A percentile compares a stretch with the other conserved stretches of the same genome.
Conservation (phyloP, 192 early-diverging fungal genomes). For the Coemansia sp. region DNA sequence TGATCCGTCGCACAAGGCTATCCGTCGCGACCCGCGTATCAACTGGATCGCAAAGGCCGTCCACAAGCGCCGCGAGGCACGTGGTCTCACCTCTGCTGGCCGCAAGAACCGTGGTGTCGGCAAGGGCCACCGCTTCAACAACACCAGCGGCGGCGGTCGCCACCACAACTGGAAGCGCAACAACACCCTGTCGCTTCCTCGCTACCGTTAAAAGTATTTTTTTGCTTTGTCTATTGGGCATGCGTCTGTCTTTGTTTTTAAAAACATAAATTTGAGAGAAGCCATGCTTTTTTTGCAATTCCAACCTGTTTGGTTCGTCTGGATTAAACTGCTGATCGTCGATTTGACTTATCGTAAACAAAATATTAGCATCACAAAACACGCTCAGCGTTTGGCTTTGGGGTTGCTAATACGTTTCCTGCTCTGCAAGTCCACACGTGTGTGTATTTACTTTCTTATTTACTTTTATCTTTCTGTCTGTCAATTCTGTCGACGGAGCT, state of each 20-base stretch:
- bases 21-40: constrained; percentile 98
- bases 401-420: neutral
- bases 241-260: neutral
- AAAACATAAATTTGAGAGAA: neutral
- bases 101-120: constrained; percentile 96
- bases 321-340: neutral
- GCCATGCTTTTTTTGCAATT: neutral
- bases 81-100: constrained; percentile 94
- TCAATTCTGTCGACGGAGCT: neutral
- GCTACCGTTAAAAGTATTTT: constrained; percentile 77
- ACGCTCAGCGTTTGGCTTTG: no score
- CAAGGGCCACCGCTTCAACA: constrained; percentile 97
- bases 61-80: constrained; percentile 98
- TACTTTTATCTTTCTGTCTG: constrained; percentile 1
- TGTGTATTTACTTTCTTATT: constrained; percentile 4
- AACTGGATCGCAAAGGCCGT: constrained; percentile 98
- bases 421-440: neutral
- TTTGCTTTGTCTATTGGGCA: neutral
- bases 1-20: constrained; percentile 96
- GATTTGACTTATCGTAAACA: neutral
- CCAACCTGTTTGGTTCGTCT: neutral
- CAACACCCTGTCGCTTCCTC: constrained; percentile 93
- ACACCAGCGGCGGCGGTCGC: constrained; percentile 93
- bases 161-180: constrained; percentile 88
- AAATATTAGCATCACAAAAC: no score